These are phyloP conservation scores for Sicyos edulis DNA, from an alignment of 306 rosid genomes.

Conservation along the genomic window DNA sequence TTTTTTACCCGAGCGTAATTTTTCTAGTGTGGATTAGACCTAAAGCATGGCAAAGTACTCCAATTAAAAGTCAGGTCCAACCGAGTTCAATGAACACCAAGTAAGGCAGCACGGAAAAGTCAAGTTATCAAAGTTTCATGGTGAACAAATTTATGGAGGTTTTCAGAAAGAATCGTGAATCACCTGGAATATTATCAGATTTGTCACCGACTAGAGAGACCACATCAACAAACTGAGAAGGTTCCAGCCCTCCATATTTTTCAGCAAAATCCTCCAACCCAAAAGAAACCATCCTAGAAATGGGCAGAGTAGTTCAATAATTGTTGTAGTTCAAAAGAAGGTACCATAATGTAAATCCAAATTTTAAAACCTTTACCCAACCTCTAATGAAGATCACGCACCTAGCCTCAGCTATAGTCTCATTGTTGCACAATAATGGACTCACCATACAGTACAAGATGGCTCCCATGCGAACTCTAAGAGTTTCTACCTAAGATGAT, in stretches of 20 bases:
- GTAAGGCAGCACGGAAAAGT: background rate
- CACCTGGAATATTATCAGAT: constrained; percentile 95
- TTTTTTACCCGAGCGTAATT: background rate
- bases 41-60: background rate
- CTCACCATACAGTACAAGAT: background rate
- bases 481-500: background rate
- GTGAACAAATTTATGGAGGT: background rate
- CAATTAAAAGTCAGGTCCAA: background rate
- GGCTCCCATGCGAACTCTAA: background rate
- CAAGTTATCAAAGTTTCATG: background rate
- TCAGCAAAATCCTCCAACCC: constrained; percentile 81
- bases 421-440: background rate
- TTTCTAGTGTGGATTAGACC: background rate
- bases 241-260: constrained; percentile 62
- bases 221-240: constrained; percentile 90
- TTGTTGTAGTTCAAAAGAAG: constrained; percentile 12
- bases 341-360: background rate
- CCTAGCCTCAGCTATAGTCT: background rate
- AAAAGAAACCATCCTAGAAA: constrained; percentile 83
- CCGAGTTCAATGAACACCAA: background rate
- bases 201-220: constrained; percentile 81
- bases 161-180: constrained; percentile 26
- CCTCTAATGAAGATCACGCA: background rate
- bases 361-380: background rate
- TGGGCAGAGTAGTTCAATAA: constrained; percentile 19